These are phyloP conservation scores for Amylocystis lapponica DNA, from an alignment of 768 basidiomycete genomes.

Conservation along the genomic window DNA sequence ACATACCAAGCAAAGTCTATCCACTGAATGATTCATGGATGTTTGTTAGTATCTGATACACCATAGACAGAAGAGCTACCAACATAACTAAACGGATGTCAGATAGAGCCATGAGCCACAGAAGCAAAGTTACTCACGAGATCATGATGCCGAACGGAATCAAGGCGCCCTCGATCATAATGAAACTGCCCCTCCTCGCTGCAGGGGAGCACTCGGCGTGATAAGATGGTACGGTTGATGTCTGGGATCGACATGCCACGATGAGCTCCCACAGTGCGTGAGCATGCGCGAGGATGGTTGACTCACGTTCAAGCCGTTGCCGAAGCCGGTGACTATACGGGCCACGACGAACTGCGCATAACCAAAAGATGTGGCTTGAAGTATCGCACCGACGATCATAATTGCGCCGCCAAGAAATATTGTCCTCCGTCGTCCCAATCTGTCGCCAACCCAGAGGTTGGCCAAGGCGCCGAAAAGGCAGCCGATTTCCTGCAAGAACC, in stretches of 20 bases:
- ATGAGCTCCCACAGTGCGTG: neutral
- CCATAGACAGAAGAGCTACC: constrained; percentile 3
- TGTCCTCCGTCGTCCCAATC: constrained; percentile 50
- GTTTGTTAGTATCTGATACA: neutral
- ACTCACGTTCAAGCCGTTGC: constrained; percentile 56
- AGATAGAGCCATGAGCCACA: neutral
- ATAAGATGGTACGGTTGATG: constrained; percentile 60
- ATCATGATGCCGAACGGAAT: constrained; percentile 62
- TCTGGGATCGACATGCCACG: constrained; percentile 29
- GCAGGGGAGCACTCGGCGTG: constrained; percentile 64
- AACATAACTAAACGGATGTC: constrained; percentile 17
- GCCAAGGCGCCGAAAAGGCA: constrained; percentile 62
- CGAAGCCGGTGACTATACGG: constrained; percentile 53
- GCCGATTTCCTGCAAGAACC: constrained; percentile 48
- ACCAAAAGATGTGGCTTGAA: constrained; percentile 50
- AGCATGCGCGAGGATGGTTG: too few relatives aligned
- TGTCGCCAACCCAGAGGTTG: constrained; percentile 57
- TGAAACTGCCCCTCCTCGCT: constrained; percentile 51
- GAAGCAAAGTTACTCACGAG: constrained; percentile 35
- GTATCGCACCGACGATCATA: constrained; percentile 58
- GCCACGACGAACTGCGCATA: constrained; percentile 61
- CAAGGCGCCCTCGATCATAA: constrained; percentile 60
- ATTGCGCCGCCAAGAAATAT: constrained; percentile 53
- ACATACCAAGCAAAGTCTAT: constrained; percentile 56
- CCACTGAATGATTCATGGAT: constrained; percentile 35